Base-by-base conservation (phyloP, 495 filamentous ascomycete genomes). In the Xylaria grammica region DNA sequence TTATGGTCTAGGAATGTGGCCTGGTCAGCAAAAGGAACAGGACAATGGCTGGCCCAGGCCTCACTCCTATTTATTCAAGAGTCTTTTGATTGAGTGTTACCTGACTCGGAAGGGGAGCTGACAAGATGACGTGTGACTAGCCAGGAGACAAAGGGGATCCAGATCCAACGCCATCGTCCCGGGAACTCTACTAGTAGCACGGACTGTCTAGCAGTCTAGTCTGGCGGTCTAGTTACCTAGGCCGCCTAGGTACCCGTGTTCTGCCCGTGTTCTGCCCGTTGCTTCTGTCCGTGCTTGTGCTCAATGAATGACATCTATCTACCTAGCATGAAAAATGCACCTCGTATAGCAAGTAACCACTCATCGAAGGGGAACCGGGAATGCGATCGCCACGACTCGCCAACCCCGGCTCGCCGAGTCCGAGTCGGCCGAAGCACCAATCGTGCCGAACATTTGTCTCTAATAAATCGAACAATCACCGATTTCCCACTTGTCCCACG, bases 331-430 rank as follows among this genome's bases (percentile, higher is more conserved):
- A 8, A n/a, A 29, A 46, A 52, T 40, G 58, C 48, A 40, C 58
- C 48, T 61, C 58, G 58, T 61, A 50, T 51, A 45, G 46, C 22
- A 51, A 51, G 26, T 48, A 51, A 30, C 58, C 58, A 61, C 45
- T 61, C 57, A 49, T 20, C n/a, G 3, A 22, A 27, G 29, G 13
- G 17, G 57, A 24, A 36, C 19, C 36, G 4, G 19, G 17, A 19
- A 34, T 40, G 29, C 27, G 10, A 36, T 60, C 7, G 4, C 24
- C 10, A 20, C 9, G 19, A 60, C n/a, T n/a, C n/a, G n/a, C n/a
- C n/a, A n/a, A n/a, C n/a, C n/a, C n/a, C n/a, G n/a, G n/a, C n/a
- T 58, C 38, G 38, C 54, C 54, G 32, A 60, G 57, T 11, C 45
- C 45, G 26, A 20, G n/a, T 38, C 29, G 44, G 11, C 29, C 44